These are phyloP conservation scores for Eucalyptus melliodora DNA, from an alignment of 345 rosid genomes.

Conservation along the genomic window DNA sequence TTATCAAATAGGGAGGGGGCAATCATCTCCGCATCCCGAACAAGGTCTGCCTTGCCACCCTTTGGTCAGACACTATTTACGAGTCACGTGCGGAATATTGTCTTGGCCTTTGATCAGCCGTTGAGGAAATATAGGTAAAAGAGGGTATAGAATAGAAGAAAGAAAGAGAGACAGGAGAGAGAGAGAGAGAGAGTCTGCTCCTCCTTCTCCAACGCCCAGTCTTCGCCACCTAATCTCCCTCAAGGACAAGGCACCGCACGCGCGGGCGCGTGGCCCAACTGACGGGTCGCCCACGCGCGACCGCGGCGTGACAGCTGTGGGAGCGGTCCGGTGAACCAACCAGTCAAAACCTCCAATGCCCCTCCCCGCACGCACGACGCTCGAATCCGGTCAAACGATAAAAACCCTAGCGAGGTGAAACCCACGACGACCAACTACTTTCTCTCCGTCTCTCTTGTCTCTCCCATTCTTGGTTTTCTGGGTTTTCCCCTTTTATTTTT, in stretches of 20 bases:
- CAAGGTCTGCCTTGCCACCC: not conserved
- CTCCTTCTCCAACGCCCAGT: constrained; percentile 8
- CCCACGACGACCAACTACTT: not conserved
- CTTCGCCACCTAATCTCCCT: constrained; percentile 5
- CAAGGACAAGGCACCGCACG: not conserved
- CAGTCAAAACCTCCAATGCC: constrained; percentile 45
- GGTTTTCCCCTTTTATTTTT: not conserved
- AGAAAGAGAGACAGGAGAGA: not conserved
- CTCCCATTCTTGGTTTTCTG: not conserved
- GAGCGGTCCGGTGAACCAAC: constrained; percentile 79
- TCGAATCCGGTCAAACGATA: not conserved
- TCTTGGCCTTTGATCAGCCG: not conserved
- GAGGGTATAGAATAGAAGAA: not conserved
- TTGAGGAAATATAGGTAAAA: not conserved
- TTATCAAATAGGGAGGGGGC: not conserved
- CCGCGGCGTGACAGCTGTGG: not conserved
- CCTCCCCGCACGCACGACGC: not conserved
- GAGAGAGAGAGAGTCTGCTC: not conserved
- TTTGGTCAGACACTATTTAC: not conserved
- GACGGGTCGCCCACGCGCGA: not conserved
- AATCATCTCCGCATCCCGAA: not conserved
- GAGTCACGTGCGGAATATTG: not conserved
- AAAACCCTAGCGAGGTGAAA: not conserved
- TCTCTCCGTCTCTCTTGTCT: not conserved
- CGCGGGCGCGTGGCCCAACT: not conserved